Base-by-base conservation (phyloP, 768 basidiomycete species). In the Crepidotus variabilis region DNA sequence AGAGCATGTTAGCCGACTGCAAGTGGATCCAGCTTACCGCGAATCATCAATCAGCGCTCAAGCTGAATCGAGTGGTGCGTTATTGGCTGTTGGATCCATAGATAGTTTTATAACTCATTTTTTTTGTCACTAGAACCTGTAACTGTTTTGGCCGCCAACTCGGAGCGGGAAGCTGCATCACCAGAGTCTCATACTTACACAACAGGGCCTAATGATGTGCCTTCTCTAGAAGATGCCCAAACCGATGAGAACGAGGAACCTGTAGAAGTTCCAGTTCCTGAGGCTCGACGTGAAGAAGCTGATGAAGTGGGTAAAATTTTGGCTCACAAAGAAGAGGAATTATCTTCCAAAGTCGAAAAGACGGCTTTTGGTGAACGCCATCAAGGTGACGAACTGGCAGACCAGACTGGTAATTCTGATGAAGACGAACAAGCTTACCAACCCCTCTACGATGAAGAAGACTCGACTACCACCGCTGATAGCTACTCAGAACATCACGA, bases 1-100 rank as follows among this genome's bases (percentile, higher is more conserved):
- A 65, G 82, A 83, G 34, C 78, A 85, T 57, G 71, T 87, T 47
- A 63, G 57, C 58, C 61, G 55, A 56, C 57, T 65, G 2, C 59
- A 63, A 48, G 46, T 63, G 34, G 63, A 58, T n/a, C 51, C 56
- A 32, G 49, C 35, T 34, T 55, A 36, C 47, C 57, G 34, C 14
- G 60, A 57, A 13, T 28, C 47, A 28, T 16, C 50, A 43, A 32
- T 43, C 28, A 52, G 51, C 18, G 45, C 32, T 36, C 51, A 56
- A 13, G 24, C 51, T 9, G 18, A 39, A 21, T 34, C 45, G 18
- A 49, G 56, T 59, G 61, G 61, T 59, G 48, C 51, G 54, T 51
- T 35, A 9, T 23, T 16, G 33, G 53, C 49, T 21, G 48, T n/a
- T 34, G 54, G 28, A 43, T 51, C 53, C 23, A 55, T 55, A 8